A percentile compares a stretch with the other conserved stretches of the same genome.
These are phyloP conservation scores for Thermomyces lanuginosus DNA, from an alignment of 2,329 filamentous ascomycete species.

Conservation along the genomic window DNA sequence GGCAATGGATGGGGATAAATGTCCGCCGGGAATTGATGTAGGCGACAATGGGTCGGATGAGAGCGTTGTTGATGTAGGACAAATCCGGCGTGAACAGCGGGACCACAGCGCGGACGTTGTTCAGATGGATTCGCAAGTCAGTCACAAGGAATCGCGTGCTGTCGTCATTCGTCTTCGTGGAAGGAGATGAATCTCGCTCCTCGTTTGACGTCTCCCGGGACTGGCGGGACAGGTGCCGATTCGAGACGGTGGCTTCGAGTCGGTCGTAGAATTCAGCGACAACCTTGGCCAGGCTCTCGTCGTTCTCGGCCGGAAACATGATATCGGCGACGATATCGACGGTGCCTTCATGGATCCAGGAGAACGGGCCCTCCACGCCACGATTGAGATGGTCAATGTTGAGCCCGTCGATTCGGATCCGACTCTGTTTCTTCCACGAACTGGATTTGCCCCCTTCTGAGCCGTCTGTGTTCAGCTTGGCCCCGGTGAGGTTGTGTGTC, in stretches of 20 bases:
- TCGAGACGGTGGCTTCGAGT: constrained; percentile 81
- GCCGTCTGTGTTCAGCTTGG: constrained; percentile 38
- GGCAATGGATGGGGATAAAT: constrained; percentile 88
- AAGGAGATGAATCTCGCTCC: not conserved
- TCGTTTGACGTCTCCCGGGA: constrained; percentile 55
- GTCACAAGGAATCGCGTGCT: constrained; percentile 73
- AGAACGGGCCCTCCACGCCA: constrained; percentile 82
- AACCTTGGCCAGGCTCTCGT: constrained; percentile 81
- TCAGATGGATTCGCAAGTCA: constrained; percentile 87
- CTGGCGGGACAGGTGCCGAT: too few species aligned
- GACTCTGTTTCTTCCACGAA: constrained; percentile 89
- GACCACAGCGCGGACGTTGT: constrained; percentile 82
- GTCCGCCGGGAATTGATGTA: constrained; percentile 94
- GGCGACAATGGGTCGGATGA: constrained; percentile 88
- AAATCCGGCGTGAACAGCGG: constrained; percentile 84
- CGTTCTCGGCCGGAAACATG: constrained; percentile 76
- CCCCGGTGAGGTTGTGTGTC: constrained; percentile 60
- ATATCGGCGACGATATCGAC: constrained; percentile 94
- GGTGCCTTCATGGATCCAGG: constrained; percentile 94
- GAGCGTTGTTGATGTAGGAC: constrained; percentile 88
- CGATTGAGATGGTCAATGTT: constrained; percentile 93
- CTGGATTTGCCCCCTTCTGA: constrained; percentile 48
- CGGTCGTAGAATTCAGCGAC: constrained; percentile 96
- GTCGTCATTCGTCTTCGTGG: constrained; percentile 25
- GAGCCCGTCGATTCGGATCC: constrained; percentile 79